Evolutionary conservation across 2,329 filamentous ascomycete genomes (phyloP).

Genomic region (Diplocarpon rosae): DNA sequence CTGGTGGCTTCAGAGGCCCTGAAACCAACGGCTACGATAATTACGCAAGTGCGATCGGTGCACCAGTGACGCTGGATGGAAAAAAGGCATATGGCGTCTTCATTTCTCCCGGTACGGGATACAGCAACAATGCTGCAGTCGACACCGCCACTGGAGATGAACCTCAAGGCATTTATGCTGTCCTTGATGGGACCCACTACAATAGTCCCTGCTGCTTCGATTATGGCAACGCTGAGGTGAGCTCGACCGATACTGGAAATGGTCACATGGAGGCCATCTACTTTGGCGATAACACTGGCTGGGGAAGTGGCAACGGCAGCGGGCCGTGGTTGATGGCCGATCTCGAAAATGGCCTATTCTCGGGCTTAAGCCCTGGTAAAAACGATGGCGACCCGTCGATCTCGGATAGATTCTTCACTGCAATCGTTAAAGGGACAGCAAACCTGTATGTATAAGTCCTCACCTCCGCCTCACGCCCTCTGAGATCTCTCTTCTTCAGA

Average conservation of each 20-base stretch:
- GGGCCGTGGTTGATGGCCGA: constrained; percentile 50
- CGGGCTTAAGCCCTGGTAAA: constrained; percentile 34
- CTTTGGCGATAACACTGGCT: constrained; percentile 43
- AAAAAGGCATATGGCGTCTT: constrained; percentile 55
- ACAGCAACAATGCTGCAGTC: constrained; percentile 44
- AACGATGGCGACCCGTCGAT: constrained; percentile 44
- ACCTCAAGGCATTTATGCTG: constrained; percentile 48
- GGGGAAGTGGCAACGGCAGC: constrained; percentile 43
- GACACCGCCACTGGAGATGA: constrained; percentile 44
- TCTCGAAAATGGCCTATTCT: constrained; percentile 56
- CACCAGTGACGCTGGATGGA: constrained; percentile 49
- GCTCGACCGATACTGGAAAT: constrained; percentile 41
- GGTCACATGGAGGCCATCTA: constrained; percentile 63
- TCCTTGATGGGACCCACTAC: constrained; percentile 49
- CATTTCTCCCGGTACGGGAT: constrained; percentile 48
- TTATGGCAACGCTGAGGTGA: constrained; percentile 36
- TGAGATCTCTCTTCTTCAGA: background rate
- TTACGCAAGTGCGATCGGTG: constrained; percentile 45
- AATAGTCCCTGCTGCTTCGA: constrained; percentile 39
- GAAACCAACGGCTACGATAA: constrained; percentile 47
- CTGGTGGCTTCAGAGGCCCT: constrained; percentile 44
- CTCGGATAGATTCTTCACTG: constrained; percentile 44
- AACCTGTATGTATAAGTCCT: constrained; percentile 23
- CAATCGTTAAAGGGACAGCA: constrained; percentile 43
- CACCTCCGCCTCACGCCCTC: background rate